Evolutionary conservation across 2,329 filamentous ascomycete species (phyloP), one percentile per base, ranked within the genome.

Genomic region (Sporothrix variecibatus): DNA sequence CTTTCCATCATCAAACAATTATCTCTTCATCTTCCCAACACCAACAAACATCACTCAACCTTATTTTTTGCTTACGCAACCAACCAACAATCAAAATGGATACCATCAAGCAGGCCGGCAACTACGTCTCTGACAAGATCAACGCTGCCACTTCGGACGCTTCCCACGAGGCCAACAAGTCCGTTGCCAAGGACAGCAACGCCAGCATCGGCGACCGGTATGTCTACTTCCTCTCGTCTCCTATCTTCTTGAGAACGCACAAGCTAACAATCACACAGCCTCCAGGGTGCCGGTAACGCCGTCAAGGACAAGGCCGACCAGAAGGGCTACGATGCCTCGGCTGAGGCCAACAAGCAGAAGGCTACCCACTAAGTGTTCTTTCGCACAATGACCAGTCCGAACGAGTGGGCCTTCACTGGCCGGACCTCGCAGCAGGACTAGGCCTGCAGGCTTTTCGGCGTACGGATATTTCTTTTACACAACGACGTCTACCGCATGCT

Each of bases 111-210:
- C 85, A 88, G 82, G 84, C 85, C 80, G 86, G 82, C 84, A 89
- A 89, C 86, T 89, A 86, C 85, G 87, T 89, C 82, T 83, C 85
- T 75, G 88, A 90, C 85, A 85, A 83, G 80, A 77, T 88, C 80
- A 82, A 86, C 81, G 83, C 86, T 56, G 81, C 85, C 73, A 82
- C 84, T 78, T 51, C 74, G 64, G 71, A 62, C 49, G 84, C 86
- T 76, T 86, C 84, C 81, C 88, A 89, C 86, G 87, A 89, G 84
- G 84, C 83, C 85, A 89, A 90, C 87, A 89, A 90, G 87, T 80
- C 82, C 56, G 80, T 85, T 79, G 88, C 88, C 80, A 89, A 90
- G 85, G 86, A 87, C 81, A 81, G 79, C 81, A 83, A 89, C 80
- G 82, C 82, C 76, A 79, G 78, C 75, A 20, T 87, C 75, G 80